These are phyloP conservation scores for Coniochaeta pulveracea DNA, from an alignment of 2,329 filamentous ascomycete species.

Conservation along the genomic window DNA sequence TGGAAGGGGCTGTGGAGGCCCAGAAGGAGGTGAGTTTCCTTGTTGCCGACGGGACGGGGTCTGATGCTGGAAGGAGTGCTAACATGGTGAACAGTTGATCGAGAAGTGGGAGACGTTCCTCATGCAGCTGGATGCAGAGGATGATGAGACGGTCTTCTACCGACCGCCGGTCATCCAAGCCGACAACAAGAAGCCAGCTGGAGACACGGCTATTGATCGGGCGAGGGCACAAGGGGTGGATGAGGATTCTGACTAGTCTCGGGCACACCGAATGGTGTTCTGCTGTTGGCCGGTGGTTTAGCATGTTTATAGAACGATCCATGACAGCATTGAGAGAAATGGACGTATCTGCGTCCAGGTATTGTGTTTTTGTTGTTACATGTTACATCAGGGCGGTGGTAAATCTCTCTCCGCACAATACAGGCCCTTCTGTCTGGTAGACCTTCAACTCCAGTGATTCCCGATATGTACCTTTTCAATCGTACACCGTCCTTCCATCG, in stretches of 20 bases:
- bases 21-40: constrained; percentile 77
- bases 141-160: constrained; percentile 64
- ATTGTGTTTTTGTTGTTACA: background rate
- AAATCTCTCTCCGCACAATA: too few species aligned
- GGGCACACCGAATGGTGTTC: too few species aligned
- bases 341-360: background rate
- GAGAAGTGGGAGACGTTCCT: constrained; percentile 99
- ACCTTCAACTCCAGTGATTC: constrained; percentile 43
- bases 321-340: too few species aligned
- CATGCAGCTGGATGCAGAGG: constrained; percentile 88
- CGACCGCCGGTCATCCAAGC: constrained; percentile 47
- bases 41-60: too few species aligned
- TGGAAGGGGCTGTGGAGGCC: constrained; percentile 93
- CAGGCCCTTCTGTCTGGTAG: too few species aligned
- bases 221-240: constrained; percentile 47
- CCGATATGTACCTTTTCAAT: constrained; percentile 32
- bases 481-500: background rate
- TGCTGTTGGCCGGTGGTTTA: too few species aligned
- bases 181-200: constrained; percentile 31
- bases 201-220: constrained; percentile 48
- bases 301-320: too few species aligned
- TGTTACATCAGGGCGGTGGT: too few species aligned
- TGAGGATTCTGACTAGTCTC: constrained; percentile 44
- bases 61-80: constrained; percentile 14
- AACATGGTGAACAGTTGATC: constrained; percentile 34